Percentiles rank a stretch among this genome's conserved stretches.
These are phyloP conservation scores for Dillenia turbinata DNA, from an alignment of 164 flowering plant genomes.

Conservation along the genomic window DNA sequence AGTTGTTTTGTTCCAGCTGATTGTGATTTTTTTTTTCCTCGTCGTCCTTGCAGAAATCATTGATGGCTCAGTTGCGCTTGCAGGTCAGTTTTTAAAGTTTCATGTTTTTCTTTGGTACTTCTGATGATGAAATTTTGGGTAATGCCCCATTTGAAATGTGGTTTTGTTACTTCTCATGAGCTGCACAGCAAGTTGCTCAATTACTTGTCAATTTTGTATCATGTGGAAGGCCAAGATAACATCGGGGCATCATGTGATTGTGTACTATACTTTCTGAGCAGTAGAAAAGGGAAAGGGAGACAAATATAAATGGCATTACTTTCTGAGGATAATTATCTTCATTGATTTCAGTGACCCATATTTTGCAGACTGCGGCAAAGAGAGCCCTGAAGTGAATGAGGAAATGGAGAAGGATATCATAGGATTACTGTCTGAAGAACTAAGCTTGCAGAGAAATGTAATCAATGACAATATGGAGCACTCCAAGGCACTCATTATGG, in stretches of 20 bases:
- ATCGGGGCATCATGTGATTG: too few relatives aligned
- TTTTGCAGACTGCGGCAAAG: conserved; percentile 52
- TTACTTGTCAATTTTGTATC: background rate
- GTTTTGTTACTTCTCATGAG: too few relatives aligned
- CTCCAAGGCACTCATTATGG: conserved; percentile 18
- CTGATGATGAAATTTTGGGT: too few relatives aligned
- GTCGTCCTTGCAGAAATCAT: too few relatives aligned
- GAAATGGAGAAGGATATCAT: conserved; percentile 43
- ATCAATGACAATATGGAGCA: conserved; percentile 32
- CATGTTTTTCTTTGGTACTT: too few relatives aligned
- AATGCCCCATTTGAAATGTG: too few relatives aligned
- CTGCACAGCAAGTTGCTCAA: too few relatives aligned
- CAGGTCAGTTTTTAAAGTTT: too few relatives aligned
- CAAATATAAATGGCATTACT: background rate
- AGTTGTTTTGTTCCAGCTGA: too few relatives aligned
- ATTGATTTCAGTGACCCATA: background rate
- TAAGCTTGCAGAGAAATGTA: conserved; percentile 35
- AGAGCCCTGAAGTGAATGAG: conserved; percentile 35
- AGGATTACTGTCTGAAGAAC: conserved; percentile 45
- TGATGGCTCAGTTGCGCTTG: too few relatives aligned
- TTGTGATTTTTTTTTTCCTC: too few relatives aligned
- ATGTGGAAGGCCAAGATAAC: background rate
- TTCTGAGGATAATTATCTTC: background rate
- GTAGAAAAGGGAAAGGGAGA: background rate
- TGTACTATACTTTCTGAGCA: too few relatives aligned